phyloP scores from a whole-genome alignment of 805 yeast species.

The Candida koratica region DNA sequence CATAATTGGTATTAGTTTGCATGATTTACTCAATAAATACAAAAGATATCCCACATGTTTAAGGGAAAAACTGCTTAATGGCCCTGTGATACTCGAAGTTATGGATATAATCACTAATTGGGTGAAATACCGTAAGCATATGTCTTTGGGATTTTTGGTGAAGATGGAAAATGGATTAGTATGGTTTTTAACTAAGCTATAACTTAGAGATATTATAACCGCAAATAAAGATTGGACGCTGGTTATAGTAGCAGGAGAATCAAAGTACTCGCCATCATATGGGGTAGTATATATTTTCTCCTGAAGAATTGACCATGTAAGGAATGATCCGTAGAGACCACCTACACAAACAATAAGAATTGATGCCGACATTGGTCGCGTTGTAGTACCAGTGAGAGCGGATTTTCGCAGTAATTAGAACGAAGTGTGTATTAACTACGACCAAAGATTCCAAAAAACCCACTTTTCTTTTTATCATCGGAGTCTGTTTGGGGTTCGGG shows the following conservation, averaged over 20 bases:
- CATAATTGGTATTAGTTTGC: conserved; percentile 94
- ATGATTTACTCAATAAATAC: conserved; percentile 81
- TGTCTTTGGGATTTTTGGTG: conserved; percentile 23
- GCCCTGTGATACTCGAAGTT: conserved; percentile 78
- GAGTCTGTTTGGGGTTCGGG: conserved; percentile 13
- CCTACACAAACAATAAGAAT: conserved; percentile 32
- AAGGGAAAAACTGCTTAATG: conserved; percentile 75
- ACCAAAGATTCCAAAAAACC: conserved; percentile 74
- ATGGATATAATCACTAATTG: conserved; percentile 54
- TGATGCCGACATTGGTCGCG: too few species aligned
- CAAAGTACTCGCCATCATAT: conserved; percentile 54
- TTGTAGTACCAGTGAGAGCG: too few species aligned
- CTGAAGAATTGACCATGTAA: conserved; percentile 90
- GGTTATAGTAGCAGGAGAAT: conserved; percentile 77
- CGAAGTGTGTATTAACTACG: conserved; percentile 27
- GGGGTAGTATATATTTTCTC: conserved; percentile 79
- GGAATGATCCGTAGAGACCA: conserved; percentile 83
- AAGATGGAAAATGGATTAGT: conserved; percentile 28
- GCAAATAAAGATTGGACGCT: conserved; percentile 73
- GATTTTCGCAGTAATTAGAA: too few species aligned
- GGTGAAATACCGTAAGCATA: conserved; percentile 20
- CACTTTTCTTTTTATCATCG: conserved; percentile 43
- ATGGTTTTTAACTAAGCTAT: conserved; percentile 40
- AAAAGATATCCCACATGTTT: conserved; percentile 84
- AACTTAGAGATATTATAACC: conserved; percentile 58